Base-by-base conservation (phyloP, 495 filamentous ascomycete genomes). In the Talaromyces trachyspermus region DNA sequence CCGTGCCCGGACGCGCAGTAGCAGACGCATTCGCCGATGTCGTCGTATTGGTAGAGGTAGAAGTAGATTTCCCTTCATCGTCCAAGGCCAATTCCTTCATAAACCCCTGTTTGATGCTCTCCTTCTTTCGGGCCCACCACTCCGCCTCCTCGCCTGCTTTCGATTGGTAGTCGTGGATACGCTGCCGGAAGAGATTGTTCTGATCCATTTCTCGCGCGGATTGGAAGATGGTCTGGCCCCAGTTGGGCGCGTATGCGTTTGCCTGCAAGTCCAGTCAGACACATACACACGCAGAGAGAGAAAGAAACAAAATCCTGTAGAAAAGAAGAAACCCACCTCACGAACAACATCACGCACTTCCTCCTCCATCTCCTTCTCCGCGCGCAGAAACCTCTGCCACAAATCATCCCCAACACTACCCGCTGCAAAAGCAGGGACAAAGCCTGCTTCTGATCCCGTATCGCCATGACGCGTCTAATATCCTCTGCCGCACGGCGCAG, bases 301-400 rank as follows among this genome's bases (percentile, higher is more conserved):
- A 41, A 25, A 18, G 45, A 49, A 30, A 23, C 45, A 35, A 29
- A 40, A 27, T 45, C 20, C 29, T 15, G 5, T 43, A 46, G 25
- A 27, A 23, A 22, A 10, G 20, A 23, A 12, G 29, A 43, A 25
- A 52, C 68, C 46, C 63, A 94, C 89, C 84, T 98, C 92, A 55
- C 82, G 77, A 26, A 96, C 88, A 33, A 96, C 89, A 69, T 98
- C 92, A 51, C 85, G 74, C 26, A 98, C 71, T 66, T 98, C 92
- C 49, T 89, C 91, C 66, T 98, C 89, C 71, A 95, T 94, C 72
- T 97, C 92, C 73, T 91, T 91, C 76, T 98, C 92, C 20, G 91
- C 92, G 32, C 86, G 72, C 56, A 78, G 59, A 62, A 96, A 95
- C 30, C 92, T 75, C 70, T 96, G 92, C 86, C 89, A 96, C 33